A percentile compares a stretch with the other conserved stretches of the same genome.
These are phyloP conservation scores for Fusarium newnesense DNA, from an alignment of 2,329 filamentous ascomycete genomes.

Conservation along the genomic window DNA sequence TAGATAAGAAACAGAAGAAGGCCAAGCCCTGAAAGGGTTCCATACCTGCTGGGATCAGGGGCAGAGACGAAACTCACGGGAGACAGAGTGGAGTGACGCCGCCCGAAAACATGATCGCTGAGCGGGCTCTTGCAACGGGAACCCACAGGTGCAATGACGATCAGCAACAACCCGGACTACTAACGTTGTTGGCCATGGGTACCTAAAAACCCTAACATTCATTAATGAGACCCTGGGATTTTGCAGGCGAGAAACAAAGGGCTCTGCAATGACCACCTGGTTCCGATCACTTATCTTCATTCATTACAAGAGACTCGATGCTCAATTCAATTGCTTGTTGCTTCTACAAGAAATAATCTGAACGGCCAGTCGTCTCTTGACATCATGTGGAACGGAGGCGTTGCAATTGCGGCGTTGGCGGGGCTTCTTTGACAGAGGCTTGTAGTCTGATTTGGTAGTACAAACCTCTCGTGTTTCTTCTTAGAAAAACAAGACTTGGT, in stretches of 20 bases:
- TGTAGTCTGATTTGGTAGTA: constrained; percentile 8
- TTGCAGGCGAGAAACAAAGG: constrained; percentile 4
- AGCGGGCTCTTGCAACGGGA: constrained; percentile 33
- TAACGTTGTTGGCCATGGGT: constrained; percentile 16
- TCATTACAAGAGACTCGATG: neutral
- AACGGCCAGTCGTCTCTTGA: constrained; percentile 15
- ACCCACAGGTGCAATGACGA: constrained; percentile 29
- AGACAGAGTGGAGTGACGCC: constrained; percentile 20
- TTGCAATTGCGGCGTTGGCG: constrained; percentile 26
- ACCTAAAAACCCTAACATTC: neutral
- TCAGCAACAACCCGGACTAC: constrained; percentile 16
- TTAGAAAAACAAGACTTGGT: neutral
- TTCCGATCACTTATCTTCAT: neutral
- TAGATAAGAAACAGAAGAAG: constrained; percentile 27
- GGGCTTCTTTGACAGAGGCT: constrained; percentile 6
- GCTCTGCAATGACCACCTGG: neutral
- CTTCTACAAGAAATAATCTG: neutral
- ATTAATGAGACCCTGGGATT: neutral
- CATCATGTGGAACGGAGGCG: constrained; percentile 29
- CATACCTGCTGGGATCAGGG: constrained; percentile 28
- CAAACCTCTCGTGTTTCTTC: constrained; percentile 1
- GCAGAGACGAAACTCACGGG: constrained; percentile 29
- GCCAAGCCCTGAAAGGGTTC: constrained; percentile 14
- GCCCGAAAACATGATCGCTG: constrained; percentile 15
- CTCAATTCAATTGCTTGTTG: constrained; percentile 2